phyloP scores from a whole-genome alignment of 345 rosid genomes.

The Alliaria petiolata region DNA sequence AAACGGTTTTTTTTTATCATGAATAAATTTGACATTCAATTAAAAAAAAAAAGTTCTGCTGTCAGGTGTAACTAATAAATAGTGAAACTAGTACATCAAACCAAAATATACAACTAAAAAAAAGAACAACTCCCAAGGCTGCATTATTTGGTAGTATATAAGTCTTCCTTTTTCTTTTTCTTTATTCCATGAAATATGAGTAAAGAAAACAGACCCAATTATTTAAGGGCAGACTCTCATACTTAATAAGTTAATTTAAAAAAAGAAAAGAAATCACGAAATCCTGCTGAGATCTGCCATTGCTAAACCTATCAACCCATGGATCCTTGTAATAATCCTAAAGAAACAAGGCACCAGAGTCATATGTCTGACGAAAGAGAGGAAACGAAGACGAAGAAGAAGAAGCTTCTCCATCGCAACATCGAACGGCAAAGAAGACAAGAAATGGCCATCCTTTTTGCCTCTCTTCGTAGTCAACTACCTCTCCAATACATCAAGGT shows the following conservation, averaged over 20 bases:
- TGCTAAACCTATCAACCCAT: not conserved
- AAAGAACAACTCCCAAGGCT: constrained; percentile 5
- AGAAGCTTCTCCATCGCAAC: constrained; percentile 23
- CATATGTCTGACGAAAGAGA: not conserved
- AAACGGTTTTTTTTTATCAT: too few species aligned
- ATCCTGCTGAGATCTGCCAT: constrained; percentile 23
- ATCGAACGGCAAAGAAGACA: constrained; percentile 32
- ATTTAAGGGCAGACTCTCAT: not conserved
- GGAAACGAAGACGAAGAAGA: constrained; percentile 15
- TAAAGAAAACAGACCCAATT: constrained; percentile 1
- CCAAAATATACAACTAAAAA: not conserved
- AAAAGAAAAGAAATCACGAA: not conserved
- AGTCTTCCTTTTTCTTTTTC: not conserved
- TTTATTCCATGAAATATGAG: not conserved
- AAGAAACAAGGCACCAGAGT: not conserved
- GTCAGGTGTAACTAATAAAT: constrained; percentile 3
- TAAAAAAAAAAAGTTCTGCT: too few species aligned
- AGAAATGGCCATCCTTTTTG: constrained; percentile 27
- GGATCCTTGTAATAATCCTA: constrained; percentile 6
- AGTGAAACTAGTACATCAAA: not conserved
- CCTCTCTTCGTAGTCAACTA: constrained; percentile 27
- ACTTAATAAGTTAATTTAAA: not conserved
- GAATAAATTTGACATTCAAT: too few species aligned
- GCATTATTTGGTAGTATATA: constrained; percentile 1
- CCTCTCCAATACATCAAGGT: constrained; percentile 34